Evolutionary conservation across 1,284 basidiomycete species (phyloP), one percentile per base, ranked within the genome.

Genomic region (Tylopilus sp.): DNA sequence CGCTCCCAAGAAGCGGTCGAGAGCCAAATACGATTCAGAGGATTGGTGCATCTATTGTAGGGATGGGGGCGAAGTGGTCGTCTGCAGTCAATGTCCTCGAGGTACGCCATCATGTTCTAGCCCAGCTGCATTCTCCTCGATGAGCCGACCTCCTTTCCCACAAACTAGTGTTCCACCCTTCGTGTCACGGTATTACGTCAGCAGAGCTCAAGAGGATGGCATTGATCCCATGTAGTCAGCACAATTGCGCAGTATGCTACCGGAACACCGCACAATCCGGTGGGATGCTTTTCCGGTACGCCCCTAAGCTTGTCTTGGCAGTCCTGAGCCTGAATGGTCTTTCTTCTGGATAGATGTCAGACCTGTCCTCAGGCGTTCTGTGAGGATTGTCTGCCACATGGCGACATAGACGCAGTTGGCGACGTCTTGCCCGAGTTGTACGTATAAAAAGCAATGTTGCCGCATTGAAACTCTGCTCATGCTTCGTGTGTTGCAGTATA

Each of bases 361-460:
- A 82, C 79, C 1, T 82, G 81, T 57, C 73, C 76, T 13, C 66
- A 73, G 47, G 76, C 82, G 2, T 79, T 74, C 51, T 84, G 81
- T 61, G 79, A 82, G 51, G 81, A 83, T 55, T 83, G 81, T 58
- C 52, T 83, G 30, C 73, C 76, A 3, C 55, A 63, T 7, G 75
- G 72, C 11, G 73, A 77, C 6, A 66, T 79, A 29, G 72, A 74
- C 23, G 69, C 74, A 11, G 61, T 83, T 29, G 81, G 81, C 2
- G 78, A 80, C 5, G 62, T 64, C 4, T 55, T 83, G 12, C 81
- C 81, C 9, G 79, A 82, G 61, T 77, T 81, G 78, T 79, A 55
- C 46, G 76, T 72, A 25, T 18, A 39, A 44, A 39, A 44, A 21
- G 15, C 19, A 11, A 18, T 26, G 37, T 40, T 19, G 23, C 29